These are phyloP conservation scores for Stephanodiscus minutulus DNA, from an alignment of 108 stramenopile genomes.

Conservation along the genomic window DNA sequence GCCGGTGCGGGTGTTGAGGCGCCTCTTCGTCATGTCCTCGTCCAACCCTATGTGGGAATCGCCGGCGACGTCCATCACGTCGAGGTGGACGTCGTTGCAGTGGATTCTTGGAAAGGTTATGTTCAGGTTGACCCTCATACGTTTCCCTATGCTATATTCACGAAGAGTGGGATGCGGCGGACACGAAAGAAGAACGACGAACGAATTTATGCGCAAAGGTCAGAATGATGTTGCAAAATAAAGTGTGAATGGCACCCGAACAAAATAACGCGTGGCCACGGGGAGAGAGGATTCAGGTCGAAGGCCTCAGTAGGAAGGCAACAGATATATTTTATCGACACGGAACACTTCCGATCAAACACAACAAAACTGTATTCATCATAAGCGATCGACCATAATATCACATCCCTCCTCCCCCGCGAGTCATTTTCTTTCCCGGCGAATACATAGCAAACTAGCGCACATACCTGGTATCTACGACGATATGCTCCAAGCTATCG, in stretches of 20 bases:
- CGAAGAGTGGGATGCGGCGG: neutral
- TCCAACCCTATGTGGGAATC: constrained; percentile 94
- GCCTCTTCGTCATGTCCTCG: constrained; percentile 72
- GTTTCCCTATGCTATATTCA: constrained; percentile 66
- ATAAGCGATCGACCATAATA: neutral
- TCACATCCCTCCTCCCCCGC: neutral
- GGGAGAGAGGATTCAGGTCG: neutral
- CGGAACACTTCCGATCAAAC: neutral
- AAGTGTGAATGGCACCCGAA: neutral
- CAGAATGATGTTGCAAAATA: neutral
- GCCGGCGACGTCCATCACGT: constrained; percentile 98
- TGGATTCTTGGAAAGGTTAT: constrained; percentile 94
- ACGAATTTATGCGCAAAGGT: no score
- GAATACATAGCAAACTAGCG: neutral
- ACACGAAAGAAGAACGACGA: neutral
- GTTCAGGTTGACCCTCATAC: constrained; percentile 91
- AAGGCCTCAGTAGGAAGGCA: constrained; percentile 10
- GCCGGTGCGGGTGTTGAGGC: constrained; percentile 50
- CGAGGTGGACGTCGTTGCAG: constrained; percentile 95
- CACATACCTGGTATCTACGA: constrained; percentile 69
- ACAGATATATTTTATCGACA: constrained; percentile 7
- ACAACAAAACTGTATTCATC: constrained; percentile 2
- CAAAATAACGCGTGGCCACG: no score
- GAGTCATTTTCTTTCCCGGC: neutral
- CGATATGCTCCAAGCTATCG: constrained; percentile 57